Evolutionary conservation across 164 flowering plant species (phyloP).

Genomic region (Magnolia kwangsiensis): DNA sequence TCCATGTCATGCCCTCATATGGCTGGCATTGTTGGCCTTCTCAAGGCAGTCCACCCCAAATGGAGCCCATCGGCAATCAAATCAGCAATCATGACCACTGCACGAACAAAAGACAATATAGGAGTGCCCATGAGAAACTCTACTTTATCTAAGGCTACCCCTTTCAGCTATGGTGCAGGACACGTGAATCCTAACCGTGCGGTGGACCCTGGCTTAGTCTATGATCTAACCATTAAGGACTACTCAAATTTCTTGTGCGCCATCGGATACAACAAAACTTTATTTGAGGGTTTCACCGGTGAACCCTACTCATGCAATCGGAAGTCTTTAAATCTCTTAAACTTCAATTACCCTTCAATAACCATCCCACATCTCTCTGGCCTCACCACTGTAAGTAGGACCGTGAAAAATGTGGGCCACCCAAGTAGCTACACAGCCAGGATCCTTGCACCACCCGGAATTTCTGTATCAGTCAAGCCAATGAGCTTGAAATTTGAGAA

Average conservation of each 20-base stretch:
- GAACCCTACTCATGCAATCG: constrained; percentile 2
- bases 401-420: constrained; percentile 50
- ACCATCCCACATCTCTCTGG: constrained; percentile 31
- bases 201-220: constrained; percentile 53
- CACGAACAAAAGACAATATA: constrained; percentile 35
- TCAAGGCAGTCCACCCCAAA: constrained; percentile 47
- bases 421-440: constrained; percentile 35
- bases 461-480: constrained; percentile 35
- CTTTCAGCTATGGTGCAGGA: constrained; percentile 46
- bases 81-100: constrained; percentile 71
- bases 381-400: constrained; percentile 34
- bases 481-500: neutral
- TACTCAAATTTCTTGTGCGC: constrained; percentile 49
- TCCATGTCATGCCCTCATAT: constrained; percentile 83
- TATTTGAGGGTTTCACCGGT: neutral
- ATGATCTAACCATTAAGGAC: constrained; percentile 37
- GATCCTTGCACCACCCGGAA: constrained; percentile 31
- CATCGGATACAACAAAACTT: constrained; percentile 19
- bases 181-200: constrained; percentile 49
- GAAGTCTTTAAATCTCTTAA: neutral
- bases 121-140: constrained; percentile 21
- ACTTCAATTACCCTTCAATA: constrained; percentile 52
- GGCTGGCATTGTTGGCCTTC: constrained; percentile 62
- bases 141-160: constrained; percentile 19
- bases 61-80: constrained; percentile 77